A percentile compares a stretch with the other conserved stretches of the same genome.
These are phyloP conservation scores for Aspergillus tanneri DNA, from an alignment of 2,329 filamentous ascomycete species.

Conservation along the genomic window DNA sequence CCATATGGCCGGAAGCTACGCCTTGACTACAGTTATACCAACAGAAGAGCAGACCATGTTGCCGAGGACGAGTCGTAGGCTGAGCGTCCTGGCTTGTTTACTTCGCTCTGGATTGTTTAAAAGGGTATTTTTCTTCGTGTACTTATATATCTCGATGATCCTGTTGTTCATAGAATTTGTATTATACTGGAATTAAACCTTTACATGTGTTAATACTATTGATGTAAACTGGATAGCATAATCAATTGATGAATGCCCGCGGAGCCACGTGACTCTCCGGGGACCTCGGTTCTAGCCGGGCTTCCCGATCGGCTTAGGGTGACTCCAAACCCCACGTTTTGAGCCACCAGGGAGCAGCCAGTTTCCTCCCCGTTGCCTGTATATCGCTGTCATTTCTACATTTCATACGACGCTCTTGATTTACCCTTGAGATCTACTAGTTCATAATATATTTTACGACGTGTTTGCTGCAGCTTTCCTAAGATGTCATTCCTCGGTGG, in stretches of 20 bases:
- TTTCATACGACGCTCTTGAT: background rate
- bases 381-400: background rate
- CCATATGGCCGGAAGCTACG: constrained; percentile 67
- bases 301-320: constrained; percentile 20
- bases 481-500: constrained; percentile 94
- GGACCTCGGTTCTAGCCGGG: constrained; percentile 22
- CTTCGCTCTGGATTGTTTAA: too few relatives aligned
- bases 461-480: background rate
- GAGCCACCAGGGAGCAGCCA: constrained; percentile 12
- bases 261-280: constrained; percentile 21
- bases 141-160: too few relatives aligned
- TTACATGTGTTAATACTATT: too few relatives aligned
- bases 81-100: background rate
- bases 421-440: background rate
- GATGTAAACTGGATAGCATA: background rate
- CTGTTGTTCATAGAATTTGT: too few relatives aligned
- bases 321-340: constrained; percentile 27
- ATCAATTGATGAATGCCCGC: background rate
- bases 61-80: background rate
- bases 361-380: constrained; percentile 3
- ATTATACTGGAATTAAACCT: too few relatives aligned
- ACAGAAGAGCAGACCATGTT: constrained; percentile 3
- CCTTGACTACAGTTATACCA: constrained; percentile 59
- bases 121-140: too few relatives aligned
- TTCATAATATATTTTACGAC: too few relatives aligned